Evolutionary conservation across 257 asterid genomes (phyloP), one percentile per base, ranked within the genome.

Genomic region (Penstemon eatonii): DNA sequence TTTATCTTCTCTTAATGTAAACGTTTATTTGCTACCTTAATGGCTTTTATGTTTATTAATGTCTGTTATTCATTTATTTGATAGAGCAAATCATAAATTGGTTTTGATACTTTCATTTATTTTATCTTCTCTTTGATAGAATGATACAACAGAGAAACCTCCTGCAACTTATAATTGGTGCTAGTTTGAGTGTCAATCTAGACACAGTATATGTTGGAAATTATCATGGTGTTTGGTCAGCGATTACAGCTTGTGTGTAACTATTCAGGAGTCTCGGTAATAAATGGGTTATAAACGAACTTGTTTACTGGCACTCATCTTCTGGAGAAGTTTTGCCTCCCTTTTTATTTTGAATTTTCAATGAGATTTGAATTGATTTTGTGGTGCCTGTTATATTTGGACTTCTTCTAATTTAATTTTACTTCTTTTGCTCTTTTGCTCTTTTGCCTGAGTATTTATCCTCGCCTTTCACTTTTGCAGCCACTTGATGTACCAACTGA

Each of bases 401-500:
- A 49, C 54, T 49, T 18, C 18, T 49, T 49, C 52, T 7, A 46
- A 3, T 46, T 1, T 46, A 12, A 49, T 0, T 49, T 49, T 49
- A 6, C 6, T 49, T 49, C 1, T 0, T 10, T 13, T 10, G 4
- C 12, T 49, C 1, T 0, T 10, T 13, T 10, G 4, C 12, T 43
- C 9, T 18, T 53, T 44, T 62, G 39, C 8, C 9, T 42, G 10
- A 41, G 40, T 62, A 15, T 4, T 25, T 15, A 5, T 13, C 19
- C 67, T 43, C 9, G 45, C 5, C 36, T 33, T 8, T 41, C 18
- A 44, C 10, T 44, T 45, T 46, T 63, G 10, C 67, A 63, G 67
- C 67, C 67, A 15, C 67, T 63, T 45, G 67, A 63, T 45, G 67
- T 54, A 45, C 55, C 54, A n/a, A 25, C 4, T 8, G 55, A 45